phyloP scores from a whole-genome alignment of 345 rosid genomes.

The Mercurialis annua region DNA sequence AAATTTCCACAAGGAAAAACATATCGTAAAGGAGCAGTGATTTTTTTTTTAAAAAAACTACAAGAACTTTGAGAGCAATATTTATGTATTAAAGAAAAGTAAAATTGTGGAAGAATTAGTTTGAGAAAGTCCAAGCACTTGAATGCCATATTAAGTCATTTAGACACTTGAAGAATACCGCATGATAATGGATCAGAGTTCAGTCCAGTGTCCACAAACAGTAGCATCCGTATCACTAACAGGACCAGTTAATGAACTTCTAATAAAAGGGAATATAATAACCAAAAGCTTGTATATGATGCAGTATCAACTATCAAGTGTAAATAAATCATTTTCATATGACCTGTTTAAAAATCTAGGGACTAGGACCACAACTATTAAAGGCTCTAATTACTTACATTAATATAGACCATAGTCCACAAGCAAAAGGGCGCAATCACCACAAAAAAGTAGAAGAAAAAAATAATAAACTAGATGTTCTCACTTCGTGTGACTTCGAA shows the following conservation, averaged over 20 bases:
- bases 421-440: neutral
- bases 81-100: neutral
- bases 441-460: neutral
- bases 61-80: conserved; percentile 2
- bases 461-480: neutral
- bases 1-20: conserved; percentile 19
- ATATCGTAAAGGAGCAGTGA: conserved; percentile 4
- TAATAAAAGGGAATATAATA: neutral
- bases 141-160: neutral
- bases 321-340: neutral
- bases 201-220: neutral
- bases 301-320: too few species aligned
- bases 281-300: neutral
- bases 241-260: neutral
- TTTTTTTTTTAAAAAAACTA: conserved; percentile 16
- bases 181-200: neutral
- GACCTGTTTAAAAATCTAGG: neutral
- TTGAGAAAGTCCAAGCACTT: neutral
- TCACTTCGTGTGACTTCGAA: neutral
- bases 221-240: neutral
- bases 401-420: neutral
- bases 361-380: neutral
- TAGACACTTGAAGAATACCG: neutral
- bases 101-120: neutral
- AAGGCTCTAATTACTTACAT: neutral